Conservation (phyloP, 495 filamentous ascomycete genomes). For the Aspergillus carlsbadensis region DNA sequence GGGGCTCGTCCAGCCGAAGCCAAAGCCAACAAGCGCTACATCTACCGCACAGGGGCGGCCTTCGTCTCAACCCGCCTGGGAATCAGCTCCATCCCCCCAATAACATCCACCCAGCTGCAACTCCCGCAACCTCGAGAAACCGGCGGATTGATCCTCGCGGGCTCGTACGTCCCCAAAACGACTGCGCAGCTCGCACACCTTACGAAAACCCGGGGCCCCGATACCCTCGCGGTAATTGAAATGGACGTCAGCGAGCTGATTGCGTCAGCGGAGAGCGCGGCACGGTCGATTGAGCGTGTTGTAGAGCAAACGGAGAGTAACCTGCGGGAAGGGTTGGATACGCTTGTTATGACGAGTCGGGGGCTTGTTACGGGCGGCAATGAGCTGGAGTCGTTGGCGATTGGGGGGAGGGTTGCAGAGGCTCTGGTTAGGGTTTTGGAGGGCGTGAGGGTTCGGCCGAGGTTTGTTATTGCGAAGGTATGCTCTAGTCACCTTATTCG, state of each 20-base stretch:
- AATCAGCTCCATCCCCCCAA: constrained; percentile 44
- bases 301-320: constrained; percentile 28
- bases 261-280: constrained; percentile 24
- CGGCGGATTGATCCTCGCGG: constrained; percentile 52
- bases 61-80: constrained; percentile 56
- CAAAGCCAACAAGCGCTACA: constrained; percentile 37
- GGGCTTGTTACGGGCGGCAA: constrained; percentile 46
- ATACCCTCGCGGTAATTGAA: constrained; percentile 42
- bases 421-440: constrained; percentile 44
- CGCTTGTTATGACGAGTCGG: constrained; percentile 54
- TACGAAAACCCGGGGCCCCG: constrained; percentile 29
- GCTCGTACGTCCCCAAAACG: constrained; percentile 56
- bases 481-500: background rate
- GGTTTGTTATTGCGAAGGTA: constrained; percentile 57
- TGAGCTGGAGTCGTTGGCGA: constrained; percentile 43
- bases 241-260: constrained; percentile 47
- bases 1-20: constrained; percentile 30
- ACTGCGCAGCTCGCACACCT: constrained; percentile 48
- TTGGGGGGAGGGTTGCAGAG: constrained; percentile 45
- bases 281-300: constrained; percentile 22
- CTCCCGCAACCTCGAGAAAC: constrained; percentile 30
- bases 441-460: constrained; percentile 41
- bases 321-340: constrained; percentile 37
- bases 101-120: constrained; percentile 39
- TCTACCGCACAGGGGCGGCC: constrained; percentile 53